Conservation (phyloP, 805 yeast genomes). For the Priceomyces melissophilus region DNA sequence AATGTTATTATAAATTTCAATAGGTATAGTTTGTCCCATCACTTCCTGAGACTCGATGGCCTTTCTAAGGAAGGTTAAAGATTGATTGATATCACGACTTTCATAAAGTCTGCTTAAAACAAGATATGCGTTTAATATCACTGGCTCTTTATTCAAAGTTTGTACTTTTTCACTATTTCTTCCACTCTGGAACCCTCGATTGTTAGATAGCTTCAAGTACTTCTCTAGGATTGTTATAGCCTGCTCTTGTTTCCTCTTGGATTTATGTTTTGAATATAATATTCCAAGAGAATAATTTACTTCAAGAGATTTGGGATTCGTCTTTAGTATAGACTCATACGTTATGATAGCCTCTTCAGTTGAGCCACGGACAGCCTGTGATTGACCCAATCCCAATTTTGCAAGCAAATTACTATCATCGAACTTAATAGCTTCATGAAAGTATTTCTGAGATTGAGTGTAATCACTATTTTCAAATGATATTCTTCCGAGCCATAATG, state of each 20-base stretch:
- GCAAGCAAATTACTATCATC: constrained; percentile 67
- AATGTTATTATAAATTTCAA: constrained; percentile 71
- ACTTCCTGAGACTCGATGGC: constrained; percentile 52
- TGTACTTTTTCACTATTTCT: constrained; percentile 18
- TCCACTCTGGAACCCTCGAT: constrained; percentile 32
- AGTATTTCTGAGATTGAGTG: constrained; percentile 66
- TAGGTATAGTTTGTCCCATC: constrained; percentile 44
- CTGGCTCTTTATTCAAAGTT: constrained; percentile 47
- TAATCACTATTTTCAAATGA: constrained; percentile 57
- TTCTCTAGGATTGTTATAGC: constrained; percentile 67
- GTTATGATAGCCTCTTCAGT: constrained; percentile 82
- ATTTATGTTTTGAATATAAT: constrained; percentile 52
- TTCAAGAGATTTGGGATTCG: constrained; percentile 68
- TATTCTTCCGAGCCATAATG: constrained; percentile 85
- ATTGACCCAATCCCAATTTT: constrained; percentile 79
- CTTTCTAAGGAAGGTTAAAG: constrained; percentile 59
- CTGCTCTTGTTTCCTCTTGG: constrained; percentile 40
- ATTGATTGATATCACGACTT: constrained; percentile 57
- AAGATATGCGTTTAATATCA: constrained; percentile 60
- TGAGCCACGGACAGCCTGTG: constrained; percentile 71
- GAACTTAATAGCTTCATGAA: constrained; percentile 65
- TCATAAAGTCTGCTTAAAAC: constrained; percentile 72
- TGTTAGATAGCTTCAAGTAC: constrained; percentile 61
- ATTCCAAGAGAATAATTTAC: constrained; percentile 74
- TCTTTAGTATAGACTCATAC: constrained; percentile 68